Base-by-base conservation (phyloP, 495 filamentous ascomycete species). In the Lepidopterella palustris region DNA sequence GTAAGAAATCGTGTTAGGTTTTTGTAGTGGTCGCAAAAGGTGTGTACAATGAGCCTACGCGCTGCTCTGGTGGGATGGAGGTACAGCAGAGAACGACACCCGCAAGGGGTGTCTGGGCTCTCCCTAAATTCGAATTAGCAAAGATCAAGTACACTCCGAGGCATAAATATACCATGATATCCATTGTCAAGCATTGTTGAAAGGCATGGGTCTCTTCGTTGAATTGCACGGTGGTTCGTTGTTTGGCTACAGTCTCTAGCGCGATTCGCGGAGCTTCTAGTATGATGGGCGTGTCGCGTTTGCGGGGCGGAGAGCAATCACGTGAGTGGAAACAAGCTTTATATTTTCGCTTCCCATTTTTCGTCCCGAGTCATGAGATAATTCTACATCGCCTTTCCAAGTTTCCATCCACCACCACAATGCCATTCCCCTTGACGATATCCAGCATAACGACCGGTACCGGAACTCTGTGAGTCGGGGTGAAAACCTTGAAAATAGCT, bases 31-130 rank as follows among this genome's bases (percentile, higher is more conserved):
- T 49, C 55, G 13, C 45, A 45, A 47, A 28, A 18, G 57, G 40
- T 8, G 47, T 31, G 26, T 50, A 53, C 48, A 27, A 26, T 52
- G 45, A 4, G 80, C 83, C 66, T 78, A 95, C 92, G 69, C 90
- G 84, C 66, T 85, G 77, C 65, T 97, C 92, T 35, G 87, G 79
- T 23, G 85, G 76, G 42, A 98, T 85, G 27, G 86, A 88, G 23
- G 93, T 98, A 72, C 91, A 96, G 78, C 93, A 98, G 60, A 98
- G 78, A 51, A 96, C 82, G 52, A 90, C 83, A 53, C 90, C 90
- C 57, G 76, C 75, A 61, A 98, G 84, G 52, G 93, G 92, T 42
- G 63, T 59, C 45, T 68, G 63, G 27, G 55, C 61, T 2, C 45
- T 68, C 15, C 52, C 72, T 72, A 57, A 21, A 51, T 11, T 2